phyloP scores from a whole-genome alignment of 2,329 filamentous ascomycete species.

The Penicillium sp. region DNA sequence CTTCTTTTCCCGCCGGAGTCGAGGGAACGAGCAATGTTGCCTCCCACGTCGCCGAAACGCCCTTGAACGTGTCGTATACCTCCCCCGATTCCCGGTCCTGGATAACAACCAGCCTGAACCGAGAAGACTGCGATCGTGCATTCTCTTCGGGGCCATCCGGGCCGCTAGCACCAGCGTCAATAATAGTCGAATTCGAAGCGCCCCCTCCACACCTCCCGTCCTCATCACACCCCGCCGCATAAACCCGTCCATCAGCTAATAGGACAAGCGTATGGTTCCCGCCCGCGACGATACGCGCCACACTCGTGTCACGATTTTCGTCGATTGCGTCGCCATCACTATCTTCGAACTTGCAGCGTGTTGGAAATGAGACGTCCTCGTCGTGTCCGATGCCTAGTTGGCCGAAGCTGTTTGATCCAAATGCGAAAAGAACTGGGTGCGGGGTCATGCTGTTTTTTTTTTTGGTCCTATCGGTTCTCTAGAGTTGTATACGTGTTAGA shows the following conservation, averaged over 20 bases:
- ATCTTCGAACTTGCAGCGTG: constrained; percentile 62
- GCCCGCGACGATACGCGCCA: constrained; percentile 62
- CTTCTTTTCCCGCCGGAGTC: constrained; percentile 45
- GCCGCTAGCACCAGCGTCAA: not conserved
- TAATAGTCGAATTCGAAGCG: not conserved
- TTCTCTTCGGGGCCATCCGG: not conserved
- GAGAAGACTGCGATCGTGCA: constrained; percentile 3
- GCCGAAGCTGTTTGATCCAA: constrained; percentile 78
- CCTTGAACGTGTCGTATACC: constrained; percentile 43
- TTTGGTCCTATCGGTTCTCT: not conserved
- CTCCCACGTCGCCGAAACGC: constrained; percentile 78
- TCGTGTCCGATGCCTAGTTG: constrained; percentile 74
- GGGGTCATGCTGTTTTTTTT: constrained; percentile 4
- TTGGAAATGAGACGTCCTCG: constrained; percentile 72
- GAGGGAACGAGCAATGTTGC: constrained; percentile 65
- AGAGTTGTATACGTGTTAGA: too few species aligned
- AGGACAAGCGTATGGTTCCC: constrained; percentile 87
- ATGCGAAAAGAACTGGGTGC: constrained; percentile 58
- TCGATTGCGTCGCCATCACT: not conserved
- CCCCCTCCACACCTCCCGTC: constrained; percentile 47
- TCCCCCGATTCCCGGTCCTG: constrained; percentile 12
- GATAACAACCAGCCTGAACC: constrained; percentile 36
- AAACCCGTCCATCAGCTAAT: constrained; percentile 63
- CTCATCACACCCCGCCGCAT: constrained; percentile 67
- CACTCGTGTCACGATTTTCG: not conserved